Percentiles rank a stretch among this genome's conserved stretches.
Evolutionary conservation across 2,329 filamentous ascomycete species (phyloP).

Genomic region (Fusarium longipes): DNA sequence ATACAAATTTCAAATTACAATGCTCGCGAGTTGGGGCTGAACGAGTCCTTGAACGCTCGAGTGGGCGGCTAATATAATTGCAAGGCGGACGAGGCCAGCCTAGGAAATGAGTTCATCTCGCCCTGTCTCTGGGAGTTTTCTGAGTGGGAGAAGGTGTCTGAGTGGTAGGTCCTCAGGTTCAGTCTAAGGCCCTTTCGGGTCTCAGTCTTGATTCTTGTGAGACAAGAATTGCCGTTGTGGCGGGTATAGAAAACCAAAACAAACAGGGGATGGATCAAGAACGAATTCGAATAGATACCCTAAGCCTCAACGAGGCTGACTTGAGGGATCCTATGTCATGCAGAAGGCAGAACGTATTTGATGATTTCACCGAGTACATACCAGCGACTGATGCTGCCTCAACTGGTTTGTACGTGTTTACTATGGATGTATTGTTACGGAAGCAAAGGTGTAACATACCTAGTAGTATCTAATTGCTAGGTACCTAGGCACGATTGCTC

Average conservation of each 20-base stretch:
- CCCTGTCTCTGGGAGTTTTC: constrained; percentile 1
- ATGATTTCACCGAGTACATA: background rate
- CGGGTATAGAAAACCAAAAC: constrained; percentile 21
- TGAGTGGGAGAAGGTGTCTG: background rate
- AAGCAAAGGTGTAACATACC: no score
- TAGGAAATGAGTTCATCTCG: constrained; percentile 39
- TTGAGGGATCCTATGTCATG: background rate
- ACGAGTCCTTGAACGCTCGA: constrained; percentile 19
- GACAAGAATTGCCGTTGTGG: constrained; percentile 25
- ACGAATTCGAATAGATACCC: background rate
- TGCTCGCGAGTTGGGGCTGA: background rate
- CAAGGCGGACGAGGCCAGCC: constrained; percentile 12
- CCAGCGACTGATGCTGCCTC: background rate
- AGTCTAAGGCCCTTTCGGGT: constrained; percentile 10
- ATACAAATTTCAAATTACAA: background rate
- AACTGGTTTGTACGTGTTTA: background rate
- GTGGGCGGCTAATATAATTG: constrained; percentile 34
- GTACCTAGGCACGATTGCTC: no score
- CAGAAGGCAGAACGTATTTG: constrained; percentile 10
- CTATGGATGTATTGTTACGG: constrained; percentile 26
- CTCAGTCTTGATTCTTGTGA: constrained; percentile 25
- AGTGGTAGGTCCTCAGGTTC: constrained; percentile 26
- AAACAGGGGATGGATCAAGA: constrained; percentile 1
- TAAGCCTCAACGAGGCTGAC: constrained; percentile 38
- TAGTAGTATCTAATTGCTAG: background rate